Evolutionary conservation across 2,329 filamentous ascomycete species (phyloP), one percentile per base, ranked within the genome.

Genomic region (Aspergillus versicolor): DNA sequence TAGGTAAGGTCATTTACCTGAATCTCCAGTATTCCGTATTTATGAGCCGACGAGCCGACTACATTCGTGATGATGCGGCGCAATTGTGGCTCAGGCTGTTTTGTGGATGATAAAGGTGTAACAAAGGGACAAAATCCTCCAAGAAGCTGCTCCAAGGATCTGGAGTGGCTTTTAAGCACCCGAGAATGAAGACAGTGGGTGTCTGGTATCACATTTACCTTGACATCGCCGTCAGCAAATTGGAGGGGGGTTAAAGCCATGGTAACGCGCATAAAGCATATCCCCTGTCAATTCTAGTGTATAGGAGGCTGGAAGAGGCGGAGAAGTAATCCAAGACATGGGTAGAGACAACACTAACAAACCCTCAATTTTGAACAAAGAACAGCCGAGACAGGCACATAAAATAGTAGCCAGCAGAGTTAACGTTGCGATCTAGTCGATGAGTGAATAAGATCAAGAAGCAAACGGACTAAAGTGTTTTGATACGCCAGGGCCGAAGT

Each of bases 141-240:
- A 42, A 52, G 19, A 37, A 51, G 34, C 34, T 19, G 44, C n/a
- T 27, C 52, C 17, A 63, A 34, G 5, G 32, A 24, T 2, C 42
- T 49, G 3, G 62, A 63, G 32, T 21, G 37, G 32, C 19, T 19
- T 17, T 15, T 45, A 4, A 62, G 45, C 34, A 54, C 24, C 5
- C 19, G 47, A 8, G 73, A 71, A 63, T 79, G 76, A 2, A 79
- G 67, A 24, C 69, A 65, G 59, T 75, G 78, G 42, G 69, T 63
- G 51, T 73, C 68, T 11, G 70, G 60, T 15, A 70, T 67, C 58
- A 79, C 65, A 52, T 70, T 54, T 58, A 79, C 63, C 42, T 67
- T 62, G 22, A 77, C 73, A 57, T 79, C 74, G 37, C 73, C 77
- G 45, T 76, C 74, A 24, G 53, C 32, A 60, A 72, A 78, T 4